A percentile compares a stretch with the other conserved stretches of the same genome.
These are phyloP conservation scores for Anthoceros angustus DNA, from an alignment of 225 moss, liverwort and hornwort genomes.

Conservation along the genomic window DNA sequence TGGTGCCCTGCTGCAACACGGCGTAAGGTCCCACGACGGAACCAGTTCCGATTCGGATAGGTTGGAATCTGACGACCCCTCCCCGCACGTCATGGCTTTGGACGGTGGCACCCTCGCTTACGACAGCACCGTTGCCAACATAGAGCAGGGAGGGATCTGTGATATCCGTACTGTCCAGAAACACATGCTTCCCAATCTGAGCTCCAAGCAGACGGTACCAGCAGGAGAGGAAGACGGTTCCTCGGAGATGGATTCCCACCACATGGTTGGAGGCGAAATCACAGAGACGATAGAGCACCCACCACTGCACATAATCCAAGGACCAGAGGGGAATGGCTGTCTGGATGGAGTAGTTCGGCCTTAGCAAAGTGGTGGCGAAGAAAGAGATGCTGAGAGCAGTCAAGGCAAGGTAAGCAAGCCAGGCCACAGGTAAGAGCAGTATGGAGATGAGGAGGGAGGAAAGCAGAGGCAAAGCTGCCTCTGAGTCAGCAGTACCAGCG, in stretches of 20 bases:
- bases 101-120: constrained; percentile 24
- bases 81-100: constrained; percentile 27
- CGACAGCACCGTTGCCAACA: constrained; percentile 12
- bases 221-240: constrained; percentile 15
- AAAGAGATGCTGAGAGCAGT: constrained; percentile 9
- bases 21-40: constrained; percentile 19
- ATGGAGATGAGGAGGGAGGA: background rate
- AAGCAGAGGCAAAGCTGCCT: background rate
- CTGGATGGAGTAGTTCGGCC: constrained; percentile 10
- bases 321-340: constrained; percentile 23
- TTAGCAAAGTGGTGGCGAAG: constrained; percentile 12
- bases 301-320: constrained; percentile 23
- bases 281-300: constrained; percentile 22
- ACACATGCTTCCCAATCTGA: constrained; percentile 15
- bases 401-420: background rate
- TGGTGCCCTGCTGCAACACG: constrained; percentile 15
- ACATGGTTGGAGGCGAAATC: constrained; percentile 20
- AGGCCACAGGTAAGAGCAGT: background rate
- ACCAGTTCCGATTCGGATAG: constrained; percentile 14
- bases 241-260: constrained; percentile 15
- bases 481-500: background rate
- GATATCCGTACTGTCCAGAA: constrained; percentile 19
- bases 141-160: constrained; percentile 23
- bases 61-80: constrained; percentile 16
- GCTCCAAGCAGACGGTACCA: constrained; percentile 28